Percentiles rank a stretch among this genome's conserved stretches.
Evolutionary conservation across 1,139 yeast genomes (phyloP).

Genomic region (Sugiyamaella sp.): DNA sequence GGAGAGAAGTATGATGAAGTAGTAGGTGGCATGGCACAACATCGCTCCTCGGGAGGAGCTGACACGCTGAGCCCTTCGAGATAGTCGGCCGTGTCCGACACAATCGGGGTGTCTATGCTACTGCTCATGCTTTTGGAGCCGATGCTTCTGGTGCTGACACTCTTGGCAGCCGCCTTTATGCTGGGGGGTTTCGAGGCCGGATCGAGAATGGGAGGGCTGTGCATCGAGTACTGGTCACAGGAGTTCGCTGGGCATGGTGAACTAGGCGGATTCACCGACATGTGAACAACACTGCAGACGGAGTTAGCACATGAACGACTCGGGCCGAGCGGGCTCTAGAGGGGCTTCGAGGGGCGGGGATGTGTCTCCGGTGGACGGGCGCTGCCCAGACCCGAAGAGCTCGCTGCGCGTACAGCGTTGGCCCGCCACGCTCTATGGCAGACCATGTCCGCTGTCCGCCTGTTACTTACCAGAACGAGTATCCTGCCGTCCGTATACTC

Average conservation of each 20-base stretch:
- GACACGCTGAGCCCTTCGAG: neutral
- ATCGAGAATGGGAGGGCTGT: neutral
- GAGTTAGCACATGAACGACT: no score
- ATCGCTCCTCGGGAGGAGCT: neutral
- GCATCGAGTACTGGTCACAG: conserved; percentile 8
- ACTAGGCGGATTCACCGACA: conserved; percentile 16
- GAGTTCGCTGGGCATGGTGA: conserved; percentile 14
- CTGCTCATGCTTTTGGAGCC: no score
- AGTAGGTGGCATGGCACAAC: neutral
- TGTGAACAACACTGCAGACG: neutral
- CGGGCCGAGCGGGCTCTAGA: no score
- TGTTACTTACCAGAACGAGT: no score
- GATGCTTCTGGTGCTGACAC: neutral
- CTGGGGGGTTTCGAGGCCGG: neutral
- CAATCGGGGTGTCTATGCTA: neutral
- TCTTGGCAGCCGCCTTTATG: neutral
- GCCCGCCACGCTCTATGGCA: no score
- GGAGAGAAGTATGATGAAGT: neutral
- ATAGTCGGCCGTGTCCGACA: conserved; percentile 1
- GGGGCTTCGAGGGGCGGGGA: no score
- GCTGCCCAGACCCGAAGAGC: no score
- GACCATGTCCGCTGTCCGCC: no score
- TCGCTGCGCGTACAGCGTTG: no score
- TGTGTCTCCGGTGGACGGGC: no score
- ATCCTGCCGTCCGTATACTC: no score